Base-by-base conservation (phyloP, 345 rosid genomes). In the Citrus inodora region DNA sequence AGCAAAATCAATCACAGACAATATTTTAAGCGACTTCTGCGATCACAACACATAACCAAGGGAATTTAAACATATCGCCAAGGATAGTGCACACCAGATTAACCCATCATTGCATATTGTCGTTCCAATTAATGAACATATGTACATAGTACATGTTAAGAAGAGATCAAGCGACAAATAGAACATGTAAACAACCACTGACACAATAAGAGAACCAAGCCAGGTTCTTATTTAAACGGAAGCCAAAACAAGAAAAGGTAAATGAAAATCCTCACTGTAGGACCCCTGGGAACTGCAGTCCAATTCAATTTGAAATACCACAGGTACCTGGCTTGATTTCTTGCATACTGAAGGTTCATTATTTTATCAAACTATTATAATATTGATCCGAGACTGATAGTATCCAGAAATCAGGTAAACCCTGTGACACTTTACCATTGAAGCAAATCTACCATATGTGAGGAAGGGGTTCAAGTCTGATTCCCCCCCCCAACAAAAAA, bases 1-100 rank as follows among this genome's bases (percentile, higher is more conserved):
- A 72, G 38, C 32, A 81, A 72, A 77, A 51, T 40, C 77, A 70
- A 53, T 56, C 73, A 71, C 63, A 58, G 30, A 73, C 11, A 71
- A 74, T 42, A 46, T 27, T 69, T 66, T 70, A 46, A 30, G 53
- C 0, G 5, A 69, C 33, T 32, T 9, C 51, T 7, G 38, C 32
- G 22, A 75, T 11, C 70, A 75, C 30, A 27, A 19, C 37, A 53
- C 4, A 51, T 70, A 24, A 71, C 17, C 33, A 70, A 27, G 33
- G 7, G 30, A 40, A 16, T n/a, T 27, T 17, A 51, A 51, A 9
- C n/a, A 70, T 70, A 4, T 30, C 17, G 10, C 38, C 74, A 51
- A 71, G 37, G 40, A 10, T 5, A 14, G 55, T 38, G 62, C 16
- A 30, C 16, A 22, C 61, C 58, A 48, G n/a, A 51, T 28, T 70